A percentile compares a stretch with the other conserved stretches of the same genome.
These are phyloP conservation scores for Coemansia sp. DNA, from an alignment of 192 early-diverging fungal species.

Conservation along the genomic window DNA sequence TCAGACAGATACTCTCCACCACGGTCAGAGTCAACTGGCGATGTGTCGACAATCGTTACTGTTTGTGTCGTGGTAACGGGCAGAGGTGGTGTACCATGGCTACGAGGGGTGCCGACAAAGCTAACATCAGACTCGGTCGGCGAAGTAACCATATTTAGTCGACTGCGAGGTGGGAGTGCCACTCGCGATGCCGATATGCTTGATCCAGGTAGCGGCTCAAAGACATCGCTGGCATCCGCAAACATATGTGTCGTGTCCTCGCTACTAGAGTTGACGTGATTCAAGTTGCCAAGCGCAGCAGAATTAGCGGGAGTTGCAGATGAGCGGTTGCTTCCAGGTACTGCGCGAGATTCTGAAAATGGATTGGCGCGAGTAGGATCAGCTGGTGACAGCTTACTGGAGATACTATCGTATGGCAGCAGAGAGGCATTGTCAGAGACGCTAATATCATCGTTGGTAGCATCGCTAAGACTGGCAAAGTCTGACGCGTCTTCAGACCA, in stretches of 20 bases:
- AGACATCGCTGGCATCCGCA: constrained; percentile 7
- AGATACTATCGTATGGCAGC: constrained; percentile 6
- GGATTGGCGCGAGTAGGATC: not conserved
- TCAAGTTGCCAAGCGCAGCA: not conserved
- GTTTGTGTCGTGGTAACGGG: not conserved
- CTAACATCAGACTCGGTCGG: constrained; percentile 25
- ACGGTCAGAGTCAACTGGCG: not conserved
- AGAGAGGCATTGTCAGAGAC: constrained; percentile 15
- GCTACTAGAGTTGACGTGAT: not conserved
- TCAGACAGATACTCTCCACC: constrained; percentile 3
- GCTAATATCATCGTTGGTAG: constrained; percentile 3
- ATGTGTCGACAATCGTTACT: not conserved
- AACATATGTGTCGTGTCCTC: not conserved
- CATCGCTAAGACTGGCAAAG: constrained; percentile 19
- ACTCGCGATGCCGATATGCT: not conserved
- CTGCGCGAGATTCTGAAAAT: not conserved
- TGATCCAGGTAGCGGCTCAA: not conserved
- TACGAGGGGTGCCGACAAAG: not conserved
- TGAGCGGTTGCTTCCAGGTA: not conserved
- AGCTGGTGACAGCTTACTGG: not conserved
- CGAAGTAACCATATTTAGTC: constrained; percentile 11
- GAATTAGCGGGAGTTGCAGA: not conserved
- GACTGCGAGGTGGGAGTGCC: not conserved
- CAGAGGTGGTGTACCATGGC: not conserved
- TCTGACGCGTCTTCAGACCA: constrained; percentile 24